Conservation (phyloP, 495 filamentous ascomycete species). For the Xylaria curta region DNA sequence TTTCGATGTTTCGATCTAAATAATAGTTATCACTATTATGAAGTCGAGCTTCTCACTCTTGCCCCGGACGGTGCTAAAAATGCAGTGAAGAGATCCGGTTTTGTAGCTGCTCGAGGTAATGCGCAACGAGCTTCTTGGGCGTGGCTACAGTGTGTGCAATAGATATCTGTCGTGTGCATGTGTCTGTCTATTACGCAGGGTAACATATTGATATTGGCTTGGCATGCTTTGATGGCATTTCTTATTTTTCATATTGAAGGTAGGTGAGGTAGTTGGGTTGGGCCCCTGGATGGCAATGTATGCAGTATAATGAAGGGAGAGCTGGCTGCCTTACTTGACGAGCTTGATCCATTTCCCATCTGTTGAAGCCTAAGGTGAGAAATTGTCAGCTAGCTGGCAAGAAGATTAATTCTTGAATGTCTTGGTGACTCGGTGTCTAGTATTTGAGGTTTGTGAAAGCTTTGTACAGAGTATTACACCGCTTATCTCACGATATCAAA, state of each 20-base stretch:
- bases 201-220: background rate
- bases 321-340: slow-evolving; percentile 35
- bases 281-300: background rate
- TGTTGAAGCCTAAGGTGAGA: slow-evolving; percentile 41
- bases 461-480: background rate
- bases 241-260: background rate
- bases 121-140: too few relatives aligned
- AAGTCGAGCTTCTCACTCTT: too few relatives aligned
- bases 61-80: too few relatives aligned
- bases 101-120: too few relatives aligned
- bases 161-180: too few relatives aligned
- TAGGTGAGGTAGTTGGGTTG: background rate
- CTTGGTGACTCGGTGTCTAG: background rate
- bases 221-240: background rate
- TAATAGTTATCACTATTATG: too few relatives aligned
- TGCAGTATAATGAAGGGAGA: background rate
- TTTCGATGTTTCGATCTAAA: background rate
- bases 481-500: slow-evolving; percentile 20
- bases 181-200: too few relatives aligned
- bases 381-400: background rate
- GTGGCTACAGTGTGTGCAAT: too few relatives aligned
- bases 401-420: background rate
- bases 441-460: background rate
- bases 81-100: too few relatives aligned
- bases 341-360: slow-evolving; percentile 81